Base-by-base conservation (phyloP, 257 asterid genomes). In the Echites panduratus region DNA sequence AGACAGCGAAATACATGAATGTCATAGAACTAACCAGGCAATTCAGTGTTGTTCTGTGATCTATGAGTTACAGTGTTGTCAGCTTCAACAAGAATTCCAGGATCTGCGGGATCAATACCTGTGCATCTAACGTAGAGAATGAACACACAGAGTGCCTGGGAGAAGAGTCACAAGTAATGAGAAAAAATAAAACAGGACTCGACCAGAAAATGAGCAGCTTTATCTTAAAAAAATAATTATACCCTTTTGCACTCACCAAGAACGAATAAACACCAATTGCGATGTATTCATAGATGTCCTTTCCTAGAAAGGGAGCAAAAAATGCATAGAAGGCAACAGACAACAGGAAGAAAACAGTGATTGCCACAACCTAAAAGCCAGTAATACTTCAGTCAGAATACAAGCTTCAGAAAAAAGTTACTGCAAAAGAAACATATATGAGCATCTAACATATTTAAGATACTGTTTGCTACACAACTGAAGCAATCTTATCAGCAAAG, bases 91-190 rank as follows among this genome's bases (percentile, higher is more conserved):
- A 95, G 87, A 81, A 95, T 89, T 59, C 98, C 98, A 19, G 96
- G 97, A 83, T 95, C 98, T n/a, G 98, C 98, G 41, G 98, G 98
- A 84, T 92, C 95, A 73, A 90, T 95, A 73, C 92, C 96, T 58
- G 98, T 95, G 85, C 98, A 90, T 79, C 98, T 86, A 76, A 85
- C 93, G 66, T 92, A 95, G 74, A 92, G 97, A 68, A 83, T 76
- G 78, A 95, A 85, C 68, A 92, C 97, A 66, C 79, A 83, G 17
- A 90, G 79, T 69, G 95, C 98, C 98, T 92, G 90, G 78, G 73
- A 75, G 48, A 76, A 80, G n/a, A 77, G 71, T 27, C 29, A 73
- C 45, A 71, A 27, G 29, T 40, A 27, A 81, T 76, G 72, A 73
- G 73, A 14, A 76, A 64, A 41, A 70, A 45, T 43, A 14, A 45